Conservation (phyloP, 2,329 filamentous ascomycete genomes). For the Phoma sp. region DNA sequence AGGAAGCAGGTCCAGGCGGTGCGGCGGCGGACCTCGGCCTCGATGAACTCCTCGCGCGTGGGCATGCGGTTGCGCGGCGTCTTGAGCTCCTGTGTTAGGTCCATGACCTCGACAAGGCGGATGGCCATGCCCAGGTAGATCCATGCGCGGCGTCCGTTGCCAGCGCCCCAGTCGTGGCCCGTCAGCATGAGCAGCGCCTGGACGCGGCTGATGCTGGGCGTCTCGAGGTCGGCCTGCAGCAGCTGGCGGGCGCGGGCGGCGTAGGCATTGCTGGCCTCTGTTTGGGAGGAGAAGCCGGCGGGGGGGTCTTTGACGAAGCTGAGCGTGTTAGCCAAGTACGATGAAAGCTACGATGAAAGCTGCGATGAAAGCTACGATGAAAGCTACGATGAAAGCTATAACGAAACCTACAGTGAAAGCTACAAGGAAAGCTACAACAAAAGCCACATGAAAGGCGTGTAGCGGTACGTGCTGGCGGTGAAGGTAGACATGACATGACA, state of each 20-base stretch:
- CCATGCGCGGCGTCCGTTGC: conserved; percentile 50
- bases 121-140: conserved; percentile 53
- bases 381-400: too few relatives aligned
- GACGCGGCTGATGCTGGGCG: conserved; percentile 48
- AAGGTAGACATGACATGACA: too few relatives aligned
- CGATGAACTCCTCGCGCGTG: conserved; percentile 50
- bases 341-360: too few relatives aligned
- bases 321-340: not conserved
- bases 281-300: conserved; percentile 44
- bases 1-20: conserved; percentile 53
- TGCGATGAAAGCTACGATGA: too few relatives aligned
- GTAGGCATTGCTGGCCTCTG: conserved; percentile 51
- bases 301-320: conserved; percentile 50
- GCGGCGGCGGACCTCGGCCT: conserved; percentile 49
- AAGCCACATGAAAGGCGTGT: too few relatives aligned
- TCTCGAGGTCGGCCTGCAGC: conserved; percentile 50
- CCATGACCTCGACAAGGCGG: conserved; percentile 50
- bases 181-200: conserved; percentile 53
- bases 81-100: conserved; percentile 47
- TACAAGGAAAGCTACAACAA: too few relatives aligned
- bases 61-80: conserved; percentile 38
- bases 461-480: too few relatives aligned
- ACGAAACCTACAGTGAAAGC: not conserved
- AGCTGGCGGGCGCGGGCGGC: conserved; percentile 50
- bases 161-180: conserved; percentile 56